Evolutionary conservation across 768 basidiomycete genomes (phyloP).

Genomic region (Dioszegia hungarica): DNA sequence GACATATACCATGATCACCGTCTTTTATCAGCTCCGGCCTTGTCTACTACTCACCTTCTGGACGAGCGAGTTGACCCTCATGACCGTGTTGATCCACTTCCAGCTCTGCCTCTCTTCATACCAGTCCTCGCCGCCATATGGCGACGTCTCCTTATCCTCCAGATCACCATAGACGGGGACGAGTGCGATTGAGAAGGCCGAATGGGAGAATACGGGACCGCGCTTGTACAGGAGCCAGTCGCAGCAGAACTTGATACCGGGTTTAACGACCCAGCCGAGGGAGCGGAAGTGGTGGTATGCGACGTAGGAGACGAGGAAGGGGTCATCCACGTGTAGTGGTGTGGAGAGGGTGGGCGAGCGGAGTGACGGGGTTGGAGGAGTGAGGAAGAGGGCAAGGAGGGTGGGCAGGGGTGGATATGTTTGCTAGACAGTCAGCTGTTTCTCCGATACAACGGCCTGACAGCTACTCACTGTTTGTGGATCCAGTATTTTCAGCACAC

Average conservation of each 20-base stretch:
- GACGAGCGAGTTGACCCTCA: slow-evolving; percentile 92
- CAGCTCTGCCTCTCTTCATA: slow-evolving; percentile 61
- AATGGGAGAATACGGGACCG: slow-evolving; percentile 91
- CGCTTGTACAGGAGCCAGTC: slow-evolving; percentile 92
- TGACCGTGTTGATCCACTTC: slow-evolving; percentile 96
- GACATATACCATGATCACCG: slow-evolving; percentile 81
- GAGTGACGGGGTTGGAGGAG: slow-evolving; percentile 37
- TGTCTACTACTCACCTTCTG: slow-evolving; percentile 86
- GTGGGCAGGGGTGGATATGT: slow-evolving; percentile 19
- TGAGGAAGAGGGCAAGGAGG: slow-evolving; percentile 48
- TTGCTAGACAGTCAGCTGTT: slow-evolving; percentile 12
- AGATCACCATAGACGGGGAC: slow-evolving; percentile 85
- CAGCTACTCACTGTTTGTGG: slow-evolving; percentile 63
- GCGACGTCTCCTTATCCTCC: slow-evolving; percentile 62
- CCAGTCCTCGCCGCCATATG: slow-evolving; percentile 64
- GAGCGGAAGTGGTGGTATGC: slow-evolving; percentile 93
- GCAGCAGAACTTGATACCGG: slow-evolving; percentile 94
- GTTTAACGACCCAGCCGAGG: slow-evolving; percentile 93
- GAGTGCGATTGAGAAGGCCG: slow-evolving; percentile 91
- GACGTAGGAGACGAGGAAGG: slow-evolving; percentile 82
- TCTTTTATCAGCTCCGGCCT: slow-evolving; percentile 55
- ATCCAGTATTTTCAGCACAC: slow-evolving; percentile 69
- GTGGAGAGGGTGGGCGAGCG: slow-evolving; percentile 15
- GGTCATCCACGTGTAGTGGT: slow-evolving; percentile 65
- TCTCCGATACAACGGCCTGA: too few relatives aligned